phyloP scores from a whole-genome alignment of 371 early-diverging fungal species.

The Blastocladiella emersonii region DNA sequence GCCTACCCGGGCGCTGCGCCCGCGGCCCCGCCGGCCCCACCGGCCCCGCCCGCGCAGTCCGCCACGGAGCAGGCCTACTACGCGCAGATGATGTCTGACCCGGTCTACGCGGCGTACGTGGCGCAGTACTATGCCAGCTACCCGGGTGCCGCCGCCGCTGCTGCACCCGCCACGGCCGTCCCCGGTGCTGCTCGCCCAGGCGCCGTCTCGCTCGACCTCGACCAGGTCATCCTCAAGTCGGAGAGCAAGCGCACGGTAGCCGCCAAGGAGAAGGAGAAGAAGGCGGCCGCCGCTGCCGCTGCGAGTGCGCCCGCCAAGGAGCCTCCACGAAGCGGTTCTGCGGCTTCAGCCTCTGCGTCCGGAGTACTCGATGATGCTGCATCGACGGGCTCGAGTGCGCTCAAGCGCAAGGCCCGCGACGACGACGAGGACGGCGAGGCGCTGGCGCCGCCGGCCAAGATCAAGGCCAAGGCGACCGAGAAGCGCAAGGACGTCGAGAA shows the following conservation, averaged over 20 bases:
- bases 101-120: background rate
- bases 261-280: background rate
- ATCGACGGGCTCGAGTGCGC: background rate
- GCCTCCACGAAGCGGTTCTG: too few species aligned
- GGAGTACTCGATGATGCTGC: background rate
- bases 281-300: background rate
- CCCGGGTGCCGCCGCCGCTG: background rate
- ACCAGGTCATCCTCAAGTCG: background rate
- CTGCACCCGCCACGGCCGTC: background rate
- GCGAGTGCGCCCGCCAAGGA: background rate
- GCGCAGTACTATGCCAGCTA: background rate
- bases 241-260: background rate
- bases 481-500: too few species aligned
- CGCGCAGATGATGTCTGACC: conserved; percentile 1
- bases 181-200: too few species aligned
- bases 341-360: background rate
- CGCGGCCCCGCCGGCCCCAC: too few species aligned
- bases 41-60: too few species aligned
- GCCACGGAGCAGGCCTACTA: too few species aligned
- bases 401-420: background rate
- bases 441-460: background rate
- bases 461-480: background rate
- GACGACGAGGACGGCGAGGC: background rate
- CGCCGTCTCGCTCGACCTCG: background rate
- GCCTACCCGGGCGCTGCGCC: too few species aligned